Percentiles rank a stretch among this genome's conserved stretches.
Conservation (phyloP, 2,329 filamentous ascomycete genomes). For the Calycina herbarum region DNA sequence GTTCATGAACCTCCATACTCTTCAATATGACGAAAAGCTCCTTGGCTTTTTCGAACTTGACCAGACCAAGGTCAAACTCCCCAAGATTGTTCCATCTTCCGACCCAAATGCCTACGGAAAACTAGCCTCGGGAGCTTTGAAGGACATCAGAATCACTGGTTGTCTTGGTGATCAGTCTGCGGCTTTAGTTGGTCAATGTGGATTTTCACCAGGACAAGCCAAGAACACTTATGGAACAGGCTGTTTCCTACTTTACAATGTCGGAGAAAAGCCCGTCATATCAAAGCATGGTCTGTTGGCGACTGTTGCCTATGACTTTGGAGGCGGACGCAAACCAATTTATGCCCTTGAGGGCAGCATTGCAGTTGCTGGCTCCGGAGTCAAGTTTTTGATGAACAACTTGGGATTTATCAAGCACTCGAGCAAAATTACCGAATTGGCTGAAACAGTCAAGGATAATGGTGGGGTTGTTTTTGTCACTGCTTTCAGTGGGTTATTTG, state of each 20-base stretch:
- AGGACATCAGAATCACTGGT: constrained; percentile 70
- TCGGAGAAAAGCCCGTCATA: constrained; percentile 75
- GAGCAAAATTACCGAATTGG: constrained; percentile 63
- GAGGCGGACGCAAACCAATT: constrained; percentile 60
- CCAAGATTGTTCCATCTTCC: constrained; percentile 76
- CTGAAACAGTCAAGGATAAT: constrained; percentile 63
- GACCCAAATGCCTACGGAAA: too few relatives aligned
- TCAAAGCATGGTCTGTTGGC: constrained; percentile 75
- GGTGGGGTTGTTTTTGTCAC: constrained; percentile 71
- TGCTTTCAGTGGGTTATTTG: constrained; percentile 71
- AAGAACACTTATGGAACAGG: constrained; percentile 89
- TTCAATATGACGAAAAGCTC: constrained; percentile 72
- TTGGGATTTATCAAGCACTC: constrained; percentile 61
- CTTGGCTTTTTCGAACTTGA: constrained; percentile 76
- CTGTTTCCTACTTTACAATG: constrained; percentile 82
- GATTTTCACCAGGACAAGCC: constrained; percentile 71
- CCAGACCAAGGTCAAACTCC: constrained; percentile 65
- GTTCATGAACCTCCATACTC: constrained; percentile 80
- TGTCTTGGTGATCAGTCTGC: constrained; percentile 82
- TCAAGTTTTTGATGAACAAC: constrained; percentile 71
- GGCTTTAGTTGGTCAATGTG: constrained; percentile 77
- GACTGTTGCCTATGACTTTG: constrained; percentile 77
- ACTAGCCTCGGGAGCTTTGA: constrained; percentile 60
- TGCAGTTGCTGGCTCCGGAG: constrained; percentile 72
- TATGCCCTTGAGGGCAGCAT: constrained; percentile 79